These are phyloP conservation scores for Colletotrichum sp. DNA, from an alignment of 2,329 filamentous ascomycete species.

Conservation along the genomic window DNA sequence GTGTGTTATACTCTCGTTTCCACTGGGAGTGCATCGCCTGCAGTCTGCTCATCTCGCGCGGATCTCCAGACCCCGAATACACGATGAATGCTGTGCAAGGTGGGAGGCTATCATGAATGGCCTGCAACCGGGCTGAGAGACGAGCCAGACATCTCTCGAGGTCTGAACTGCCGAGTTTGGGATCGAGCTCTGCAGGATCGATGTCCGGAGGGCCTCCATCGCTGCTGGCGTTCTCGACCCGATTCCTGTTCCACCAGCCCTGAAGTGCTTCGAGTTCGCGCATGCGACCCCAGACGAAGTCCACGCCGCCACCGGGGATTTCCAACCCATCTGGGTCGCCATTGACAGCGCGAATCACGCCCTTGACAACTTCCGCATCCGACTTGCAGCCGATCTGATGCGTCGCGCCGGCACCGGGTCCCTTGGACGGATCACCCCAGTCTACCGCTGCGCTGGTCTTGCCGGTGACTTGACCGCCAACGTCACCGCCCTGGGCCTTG, in stretches of 20 bases:
- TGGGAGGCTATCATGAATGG: conserved; percentile 63
- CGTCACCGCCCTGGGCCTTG: conserved; percentile 63
- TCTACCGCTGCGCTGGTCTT: conserved; percentile 81
- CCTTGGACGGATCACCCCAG: conserved; percentile 79
- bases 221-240: conserved; percentile 36
- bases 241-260: conserved; percentile 71
- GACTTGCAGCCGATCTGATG: conserved; percentile 61
- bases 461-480: conserved; percentile 58
- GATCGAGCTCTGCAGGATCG: conserved; percentile 31
- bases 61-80: conserved; percentile 71
- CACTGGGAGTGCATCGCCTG: conserved; percentile 66
- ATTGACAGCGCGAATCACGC: conserved; percentile 61
- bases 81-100: conserved; percentile 70
- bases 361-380: conserved; percentile 63
- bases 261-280: conserved; percentile 69
- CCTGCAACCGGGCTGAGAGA: conserved; percentile 54
- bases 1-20: conserved; percentile 68
- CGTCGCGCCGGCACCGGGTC: conserved; percentile 60
- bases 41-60: conserved; percentile 68
- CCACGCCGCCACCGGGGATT: conserved; percentile 65
- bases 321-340: conserved; percentile 64
- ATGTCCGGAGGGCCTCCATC: conserved; percentile 38
- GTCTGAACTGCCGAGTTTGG: conserved; percentile 26
- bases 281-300: conserved; percentile 72
- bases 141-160: conserved; percentile 52